Percentiles rank a stretch among this genome's conserved stretches.
phyloP scores from a whole-genome alignment of 768 basidiomycete species.

The Boletus vinaceobasis region DNA sequence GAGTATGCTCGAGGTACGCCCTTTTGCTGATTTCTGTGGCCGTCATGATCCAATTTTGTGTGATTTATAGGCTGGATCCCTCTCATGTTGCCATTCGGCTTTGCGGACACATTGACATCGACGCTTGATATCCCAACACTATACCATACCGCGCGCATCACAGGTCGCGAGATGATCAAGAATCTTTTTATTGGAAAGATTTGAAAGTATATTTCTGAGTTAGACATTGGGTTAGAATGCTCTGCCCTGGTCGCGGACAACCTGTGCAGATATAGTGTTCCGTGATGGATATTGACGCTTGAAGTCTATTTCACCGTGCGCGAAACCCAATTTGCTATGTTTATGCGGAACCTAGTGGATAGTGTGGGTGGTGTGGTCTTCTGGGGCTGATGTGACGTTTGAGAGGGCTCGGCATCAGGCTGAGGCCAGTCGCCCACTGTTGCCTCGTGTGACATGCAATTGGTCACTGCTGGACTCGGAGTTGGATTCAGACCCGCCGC shows the following conservation, averaged over 20 bases:
- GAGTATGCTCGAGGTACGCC: slow-evolving; percentile 87
- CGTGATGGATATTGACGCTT: neutral
- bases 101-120: slow-evolving; percentile 80
- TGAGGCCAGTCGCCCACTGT: neutral
- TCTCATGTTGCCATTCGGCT: slow-evolving; percentile 91
- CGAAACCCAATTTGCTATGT: neutral
- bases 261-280: neutral
- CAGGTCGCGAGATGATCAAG: slow-evolving; percentile 75
- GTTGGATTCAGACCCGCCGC: neutral
- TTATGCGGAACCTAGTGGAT: neutral
- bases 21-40: neutral
- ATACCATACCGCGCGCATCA: slow-evolving; percentile 72
- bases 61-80: slow-evolving; percentile 88
- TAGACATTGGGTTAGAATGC: neutral
- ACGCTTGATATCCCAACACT: slow-evolving; percentile 86
- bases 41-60: neutral
- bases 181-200: slow-evolving; percentile 90
- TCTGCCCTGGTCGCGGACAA: neutral
- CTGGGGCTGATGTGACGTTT: neutral
- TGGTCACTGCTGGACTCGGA: neutral
- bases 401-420: neutral
- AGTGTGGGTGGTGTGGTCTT: neutral
- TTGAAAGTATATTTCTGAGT: slow-evolving; percentile 31
- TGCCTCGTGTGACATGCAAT: neutral
- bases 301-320: neutral